Percentiles rank a stretch among this genome's conserved stretches.
Conservation (phyloP, 2,329 filamentous ascomycete species). For the Graphilbum fragrans region DNA sequence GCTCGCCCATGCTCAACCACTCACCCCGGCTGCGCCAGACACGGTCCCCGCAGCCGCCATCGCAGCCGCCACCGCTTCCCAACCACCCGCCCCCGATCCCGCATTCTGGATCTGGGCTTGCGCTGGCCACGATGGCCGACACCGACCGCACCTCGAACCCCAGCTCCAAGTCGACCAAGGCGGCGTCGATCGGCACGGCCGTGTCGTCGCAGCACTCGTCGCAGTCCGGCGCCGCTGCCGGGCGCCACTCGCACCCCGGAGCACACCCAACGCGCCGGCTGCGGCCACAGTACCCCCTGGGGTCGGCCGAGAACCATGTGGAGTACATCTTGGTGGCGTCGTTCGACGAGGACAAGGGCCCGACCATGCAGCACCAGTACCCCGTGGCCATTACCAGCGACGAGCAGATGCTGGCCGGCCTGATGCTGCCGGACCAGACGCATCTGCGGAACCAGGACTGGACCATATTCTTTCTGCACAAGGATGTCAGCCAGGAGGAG, state of each 20-base stretch:
- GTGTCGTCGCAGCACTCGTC: slow-evolving; percentile 49
- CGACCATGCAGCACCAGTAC: slow-evolving; percentile 97
- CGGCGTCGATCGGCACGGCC: slow-evolving; percentile 41
- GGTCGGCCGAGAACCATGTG: slow-evolving; percentile 78
- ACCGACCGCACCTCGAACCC: slow-evolving; percentile 45
- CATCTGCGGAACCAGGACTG: slow-evolving; percentile 93
- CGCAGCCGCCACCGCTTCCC: slow-evolving; percentile 40
- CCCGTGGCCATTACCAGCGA: slow-evolving; percentile 91
- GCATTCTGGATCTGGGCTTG: background rate
- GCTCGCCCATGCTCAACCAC: slow-evolving; percentile 43
- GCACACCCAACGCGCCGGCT: slow-evolving; percentile 42
- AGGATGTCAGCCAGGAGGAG: slow-evolving; percentile 75
- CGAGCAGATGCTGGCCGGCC: slow-evolving; percentile 93
- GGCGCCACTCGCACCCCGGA: slow-evolving; percentile 36
- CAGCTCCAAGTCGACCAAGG: slow-evolving; percentile 44
- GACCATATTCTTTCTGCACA: slow-evolving; percentile 98
- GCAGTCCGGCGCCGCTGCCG: slow-evolving; percentile 27
- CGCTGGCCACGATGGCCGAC: slow-evolving; percentile 24
- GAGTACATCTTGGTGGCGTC: slow-evolving; percentile 97
- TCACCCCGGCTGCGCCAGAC: slow-evolving; percentile 30
- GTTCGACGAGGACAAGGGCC: slow-evolving; percentile 92
- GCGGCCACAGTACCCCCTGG: slow-evolving; percentile 65
- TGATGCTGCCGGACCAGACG: slow-evolving; percentile 96
- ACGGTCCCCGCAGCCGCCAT: slow-evolving; percentile 39
- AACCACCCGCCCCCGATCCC: slow-evolving; percentile 27